Evolutionary conservation across 108 stramenopile genomes (phyloP).

Genomic region (Asterionellopsis glacialis): DNA sequence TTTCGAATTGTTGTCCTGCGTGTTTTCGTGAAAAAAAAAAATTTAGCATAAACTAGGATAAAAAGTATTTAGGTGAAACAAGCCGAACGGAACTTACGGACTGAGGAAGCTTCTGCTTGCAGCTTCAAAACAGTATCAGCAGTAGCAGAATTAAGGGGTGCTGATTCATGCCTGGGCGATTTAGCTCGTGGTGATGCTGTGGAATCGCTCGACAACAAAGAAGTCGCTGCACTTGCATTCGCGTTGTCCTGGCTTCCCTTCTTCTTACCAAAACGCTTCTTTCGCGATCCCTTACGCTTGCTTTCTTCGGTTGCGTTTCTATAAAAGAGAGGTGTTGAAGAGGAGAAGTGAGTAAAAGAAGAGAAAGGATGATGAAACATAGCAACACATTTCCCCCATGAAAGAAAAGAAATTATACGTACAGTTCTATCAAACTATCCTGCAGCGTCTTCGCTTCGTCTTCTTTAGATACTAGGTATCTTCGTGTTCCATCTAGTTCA

Average conservation of each 20-base stretch:
- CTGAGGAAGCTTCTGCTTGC: constrained; percentile 5
- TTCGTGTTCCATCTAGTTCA: constrained; percentile 33
- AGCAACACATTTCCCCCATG: too few species aligned
- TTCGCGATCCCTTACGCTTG: too few species aligned
- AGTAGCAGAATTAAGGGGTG: not conserved
- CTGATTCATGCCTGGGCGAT: not conserved
- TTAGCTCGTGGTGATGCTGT: too few species aligned
- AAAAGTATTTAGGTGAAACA: not conserved
- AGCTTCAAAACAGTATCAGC: constrained; percentile 7
- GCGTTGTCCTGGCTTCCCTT: too few species aligned
- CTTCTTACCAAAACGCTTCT: too few species aligned
- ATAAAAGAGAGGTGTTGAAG: too few species aligned
- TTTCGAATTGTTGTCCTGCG: constrained; percentile 32
- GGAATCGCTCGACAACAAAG: too few species aligned
- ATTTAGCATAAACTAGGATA: not conserved
- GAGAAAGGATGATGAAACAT: too few species aligned
- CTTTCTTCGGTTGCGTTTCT: too few species aligned
- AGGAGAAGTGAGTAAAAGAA: too few species aligned
- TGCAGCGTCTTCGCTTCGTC: constrained; percentile 18
- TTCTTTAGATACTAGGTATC: constrained; percentile 17
- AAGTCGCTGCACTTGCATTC: too few species aligned
- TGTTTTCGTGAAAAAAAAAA: not conserved
- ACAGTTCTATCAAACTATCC: constrained; percentile 11
- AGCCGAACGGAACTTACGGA: constrained; percentile 6
- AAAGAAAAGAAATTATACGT: not conserved